Evolutionary conservation across 1,284 basidiomycete genomes (phyloP).

Genomic region (Tremellales sp.): DNA sequence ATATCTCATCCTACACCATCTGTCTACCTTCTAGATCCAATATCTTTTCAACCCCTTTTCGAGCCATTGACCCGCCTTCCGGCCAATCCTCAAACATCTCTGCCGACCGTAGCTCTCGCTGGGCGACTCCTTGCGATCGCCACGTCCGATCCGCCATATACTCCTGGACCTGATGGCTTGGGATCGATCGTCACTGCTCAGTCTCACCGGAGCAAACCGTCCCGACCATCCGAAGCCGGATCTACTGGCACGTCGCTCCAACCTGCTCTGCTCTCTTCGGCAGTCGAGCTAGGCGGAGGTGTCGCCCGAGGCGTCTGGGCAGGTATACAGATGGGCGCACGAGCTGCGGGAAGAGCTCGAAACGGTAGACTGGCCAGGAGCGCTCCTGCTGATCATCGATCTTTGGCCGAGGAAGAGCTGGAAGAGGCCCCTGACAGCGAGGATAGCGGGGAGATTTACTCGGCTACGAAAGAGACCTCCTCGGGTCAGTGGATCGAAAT

Average conservation of each 20-base stretch:
- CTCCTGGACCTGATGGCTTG: slow-evolving; percentile 28
- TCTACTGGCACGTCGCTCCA: background rate
- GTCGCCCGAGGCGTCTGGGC: slow-evolving; percentile 46
- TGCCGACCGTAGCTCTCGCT: slow-evolving; percentile 30
- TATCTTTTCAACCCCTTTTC: slow-evolving; percentile 16
- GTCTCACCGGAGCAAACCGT: background rate
- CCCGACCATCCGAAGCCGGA: background rate
- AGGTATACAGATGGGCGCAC: slow-evolving; percentile 41
- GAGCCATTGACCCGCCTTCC: slow-evolving; percentile 17
- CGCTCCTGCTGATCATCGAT: slow-evolving; percentile 29
- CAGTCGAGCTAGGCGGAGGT: slow-evolving; percentile 41
- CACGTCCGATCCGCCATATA: slow-evolving; percentile 22
- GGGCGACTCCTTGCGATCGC: slow-evolving; percentile 36
- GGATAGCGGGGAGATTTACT: slow-evolving; percentile 1
- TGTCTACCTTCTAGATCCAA: slow-evolving; percentile 28
- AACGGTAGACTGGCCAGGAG: slow-evolving; percentile 33
- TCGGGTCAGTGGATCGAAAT: slow-evolving; percentile 41
- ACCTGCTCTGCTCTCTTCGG: slow-evolving; percentile 31
- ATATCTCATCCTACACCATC: slow-evolving; percentile 27
- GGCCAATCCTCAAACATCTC: slow-evolving; percentile 10
- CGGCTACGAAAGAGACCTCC: background rate
- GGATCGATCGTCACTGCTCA: slow-evolving; percentile 33
- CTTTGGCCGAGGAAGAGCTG: slow-evolving; percentile 13
- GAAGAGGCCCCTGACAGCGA: slow-evolving; percentile 4
- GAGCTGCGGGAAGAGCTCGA: slow-evolving; percentile 26